Evolutionary conservation across 495 filamentous ascomycete species (phyloP).

Genomic region (Hyaloscypha finlandica): DNA sequence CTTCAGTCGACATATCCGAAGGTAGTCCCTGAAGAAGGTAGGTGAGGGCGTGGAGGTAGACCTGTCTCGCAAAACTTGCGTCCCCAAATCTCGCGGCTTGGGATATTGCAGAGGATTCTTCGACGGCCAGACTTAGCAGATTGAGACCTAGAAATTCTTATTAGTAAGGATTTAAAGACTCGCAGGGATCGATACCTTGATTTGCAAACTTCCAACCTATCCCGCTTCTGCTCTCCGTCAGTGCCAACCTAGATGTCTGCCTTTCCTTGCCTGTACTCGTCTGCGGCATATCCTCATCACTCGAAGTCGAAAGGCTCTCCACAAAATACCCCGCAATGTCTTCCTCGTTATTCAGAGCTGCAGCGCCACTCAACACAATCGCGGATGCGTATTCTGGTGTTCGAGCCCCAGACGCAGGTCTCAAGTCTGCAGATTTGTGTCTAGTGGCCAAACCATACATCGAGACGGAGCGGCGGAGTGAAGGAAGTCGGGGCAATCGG

Average conservation of each 20-base stretch:
- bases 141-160: conserved; percentile 34
- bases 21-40: conserved; percentile 71
- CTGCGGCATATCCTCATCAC: conserved; percentile 18
- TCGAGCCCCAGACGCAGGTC: conserved; percentile 14
- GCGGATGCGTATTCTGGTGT: conserved; percentile 27
- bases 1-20: conserved; percentile 50
- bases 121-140: conserved; percentile 38
- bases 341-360: background rate
- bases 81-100: conserved; percentile 31
- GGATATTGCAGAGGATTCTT: conserved; percentile 37
- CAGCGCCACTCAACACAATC: conserved; percentile 20
- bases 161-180: background rate
- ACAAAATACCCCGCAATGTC: conserved; percentile 10
- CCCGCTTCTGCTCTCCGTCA: conserved; percentile 36
- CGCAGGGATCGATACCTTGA: conserved; percentile 38
- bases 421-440: conserved; percentile 7
- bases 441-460: conserved; percentile 23
- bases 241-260: conserved; percentile 4
- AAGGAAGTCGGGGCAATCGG: conserved; percentile 29
- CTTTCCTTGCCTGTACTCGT: background rate
- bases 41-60: conserved; percentile 66
- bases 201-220: conserved; percentile 50
- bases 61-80: conserved; percentile 54
- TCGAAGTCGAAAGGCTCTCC: conserved; percentile 7
- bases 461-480: conserved; percentile 26